Percentiles rank a stretch among this genome's conserved stretches.
These are phyloP conservation scores for Leccinum fibrillosum DNA, from an alignment of 768 basidiomycete species.

Conservation along the genomic window DNA sequence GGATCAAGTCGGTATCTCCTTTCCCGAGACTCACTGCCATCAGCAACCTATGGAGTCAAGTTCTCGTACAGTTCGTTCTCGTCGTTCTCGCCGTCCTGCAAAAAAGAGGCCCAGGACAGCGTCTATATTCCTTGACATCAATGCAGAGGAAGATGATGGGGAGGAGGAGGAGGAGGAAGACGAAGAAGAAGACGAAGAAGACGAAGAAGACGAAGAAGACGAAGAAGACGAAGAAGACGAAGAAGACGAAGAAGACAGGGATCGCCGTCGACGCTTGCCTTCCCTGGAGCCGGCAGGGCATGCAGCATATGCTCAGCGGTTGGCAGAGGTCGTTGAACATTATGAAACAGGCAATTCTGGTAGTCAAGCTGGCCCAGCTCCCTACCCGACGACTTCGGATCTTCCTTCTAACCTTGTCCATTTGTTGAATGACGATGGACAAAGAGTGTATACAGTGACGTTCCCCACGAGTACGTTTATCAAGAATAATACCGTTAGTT, in stretches of 20 bases:
- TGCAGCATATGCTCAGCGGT: neutral
- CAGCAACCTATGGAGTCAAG: too few species aligned
- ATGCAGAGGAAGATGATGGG: neutral
- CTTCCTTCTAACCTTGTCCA: neutral
- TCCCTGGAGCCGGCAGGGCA: neutral
- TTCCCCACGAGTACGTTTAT: neutral
- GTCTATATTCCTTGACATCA: too few species aligned
- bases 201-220: neutral
- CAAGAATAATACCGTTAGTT: neutral
- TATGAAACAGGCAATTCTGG: neutral
- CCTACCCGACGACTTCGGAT: neutral
- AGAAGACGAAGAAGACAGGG: neutral
- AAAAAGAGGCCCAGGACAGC: too few species aligned
- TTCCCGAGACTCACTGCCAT: too few species aligned
- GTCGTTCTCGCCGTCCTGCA: too few species aligned
- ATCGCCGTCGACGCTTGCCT: neutral
- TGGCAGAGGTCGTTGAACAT: neutral
- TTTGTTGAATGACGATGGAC: neutral
- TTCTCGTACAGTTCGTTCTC: too few species aligned
- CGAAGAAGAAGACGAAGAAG: too few species aligned
- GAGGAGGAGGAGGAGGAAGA: neutral
- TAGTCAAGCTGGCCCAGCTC: neutral
- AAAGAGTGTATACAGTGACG: neutral
- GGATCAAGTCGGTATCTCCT: too few species aligned
- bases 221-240: neutral